Percentiles rank a stretch among this genome's conserved stretches.
Conservation (phyloP, 106 monocot genomes). For the Ottelia alismoides region DNA sequence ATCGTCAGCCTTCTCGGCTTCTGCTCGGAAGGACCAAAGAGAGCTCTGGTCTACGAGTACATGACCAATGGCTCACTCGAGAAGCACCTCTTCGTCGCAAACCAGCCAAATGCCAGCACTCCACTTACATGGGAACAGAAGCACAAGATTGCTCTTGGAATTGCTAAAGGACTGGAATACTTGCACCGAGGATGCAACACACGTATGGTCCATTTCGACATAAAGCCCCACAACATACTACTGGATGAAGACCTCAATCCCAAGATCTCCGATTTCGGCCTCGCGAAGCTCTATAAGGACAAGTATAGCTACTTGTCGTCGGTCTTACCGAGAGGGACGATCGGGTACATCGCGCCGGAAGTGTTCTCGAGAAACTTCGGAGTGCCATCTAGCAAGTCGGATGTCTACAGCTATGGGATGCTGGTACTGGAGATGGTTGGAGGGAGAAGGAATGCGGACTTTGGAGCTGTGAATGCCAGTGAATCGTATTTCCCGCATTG, state of each 20-base stretch:
- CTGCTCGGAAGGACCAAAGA: neutral
- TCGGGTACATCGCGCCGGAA: neutral
- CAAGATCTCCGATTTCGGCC: slow-evolving; percentile 1
- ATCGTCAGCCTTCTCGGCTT: neutral
- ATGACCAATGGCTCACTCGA: slow-evolving; percentile 2
- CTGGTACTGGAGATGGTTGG: neutral
- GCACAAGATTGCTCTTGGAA: neutral
- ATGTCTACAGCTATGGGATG: slow-evolving; percentile 2
- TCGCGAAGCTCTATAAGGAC: neutral
- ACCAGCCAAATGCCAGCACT: neutral
- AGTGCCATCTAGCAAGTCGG: neutral
- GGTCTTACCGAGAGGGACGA: neutral
- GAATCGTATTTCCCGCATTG: slow-evolving; percentile 3
- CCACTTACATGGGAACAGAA: neutral
- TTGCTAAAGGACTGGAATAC: neutral
- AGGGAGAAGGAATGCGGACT: neutral
- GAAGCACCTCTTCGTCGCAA: neutral
- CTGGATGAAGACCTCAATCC: no score
- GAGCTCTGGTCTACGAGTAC: neutral
- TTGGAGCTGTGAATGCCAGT: no score
- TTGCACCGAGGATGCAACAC: neutral
- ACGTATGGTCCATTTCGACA: neutral
- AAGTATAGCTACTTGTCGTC: neutral
- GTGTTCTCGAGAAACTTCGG: neutral
- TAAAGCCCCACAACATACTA: no score